A percentile compares a stretch with the other conserved stretches of the same genome.
phyloP scores from a whole-genome alignment of 768 basidiomycete genomes.

The Suillus subluteus region DNA sequence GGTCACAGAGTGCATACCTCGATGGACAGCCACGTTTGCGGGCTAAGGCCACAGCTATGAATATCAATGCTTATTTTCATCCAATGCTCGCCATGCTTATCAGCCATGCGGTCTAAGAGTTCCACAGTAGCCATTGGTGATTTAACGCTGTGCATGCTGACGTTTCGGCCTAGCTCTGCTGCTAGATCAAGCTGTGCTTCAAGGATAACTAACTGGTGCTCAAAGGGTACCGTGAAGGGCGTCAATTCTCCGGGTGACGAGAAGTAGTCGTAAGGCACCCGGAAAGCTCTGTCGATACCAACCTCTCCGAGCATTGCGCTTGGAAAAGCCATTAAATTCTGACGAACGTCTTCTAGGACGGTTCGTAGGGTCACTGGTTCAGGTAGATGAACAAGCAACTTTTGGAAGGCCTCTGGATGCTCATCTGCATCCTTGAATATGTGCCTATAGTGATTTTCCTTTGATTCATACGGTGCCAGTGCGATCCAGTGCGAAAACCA shows the following conservation, averaged over 20 bases:
- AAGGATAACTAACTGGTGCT: conserved; percentile 81
- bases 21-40: conserved; percentile 72
- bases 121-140: conserved; percentile 69
- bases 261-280: conserved; percentile 64
- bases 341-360: conserved; percentile 62
- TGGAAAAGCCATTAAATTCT: conserved; percentile 62
- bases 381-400: conserved; percentile 68
- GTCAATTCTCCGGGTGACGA: conserved; percentile 61
- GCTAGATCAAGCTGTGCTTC: conserved; percentile 88
- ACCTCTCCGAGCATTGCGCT: conserved; percentile 91
- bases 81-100: conserved; percentile 62
- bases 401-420: conserved; percentile 49
- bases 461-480: conserved; percentile 44
- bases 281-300: conserved; percentile 82
- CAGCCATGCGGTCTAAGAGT: conserved; percentile 60
- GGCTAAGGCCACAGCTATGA: conserved; percentile 87
- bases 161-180: conserved; percentile 71
- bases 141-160: conserved; percentile 90
- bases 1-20: conserved; percentile 55
- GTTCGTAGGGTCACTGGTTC: conserved; percentile 65
- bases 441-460: conserved; percentile 73
- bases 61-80: conserved; percentile 78
- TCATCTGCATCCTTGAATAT: conserved; percentile 57
- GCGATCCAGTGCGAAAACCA: conserved; percentile 90
- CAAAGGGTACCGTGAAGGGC: conserved; percentile 75